A percentile compares a stretch with the other conserved stretches of the same genome.
These are phyloP conservation scores for Parastagonospora avenae DNA, from an alignment of 2,329 filamentous ascomycete species.

Conservation along the genomic window DNA sequence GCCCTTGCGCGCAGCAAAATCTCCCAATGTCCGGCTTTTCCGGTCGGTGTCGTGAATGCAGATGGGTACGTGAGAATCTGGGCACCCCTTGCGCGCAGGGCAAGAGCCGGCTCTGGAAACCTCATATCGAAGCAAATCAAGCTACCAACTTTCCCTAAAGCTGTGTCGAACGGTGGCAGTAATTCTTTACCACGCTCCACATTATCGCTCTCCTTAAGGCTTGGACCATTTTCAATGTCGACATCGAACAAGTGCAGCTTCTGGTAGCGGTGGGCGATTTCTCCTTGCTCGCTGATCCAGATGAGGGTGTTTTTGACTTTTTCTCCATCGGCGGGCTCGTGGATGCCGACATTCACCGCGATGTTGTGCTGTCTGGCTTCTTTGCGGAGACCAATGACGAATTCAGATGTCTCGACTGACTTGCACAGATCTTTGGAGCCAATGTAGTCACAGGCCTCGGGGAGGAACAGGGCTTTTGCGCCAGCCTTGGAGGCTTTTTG, in stretches of 20 bases:
- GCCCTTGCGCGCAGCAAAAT: constrained; percentile 77
- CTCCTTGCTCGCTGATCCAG: constrained; percentile 67
- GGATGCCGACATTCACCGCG: constrained; percentile 84
- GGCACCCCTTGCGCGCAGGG: constrained; percentile 68
- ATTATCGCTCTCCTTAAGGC: constrained; percentile 66
- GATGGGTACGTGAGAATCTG: constrained; percentile 86
- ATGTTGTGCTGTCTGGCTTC: constrained; percentile 68
- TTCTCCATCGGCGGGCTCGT: constrained; percentile 56
- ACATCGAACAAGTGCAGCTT: constrained; percentile 92
- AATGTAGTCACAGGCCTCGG: constrained; percentile 91
- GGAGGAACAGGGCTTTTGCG: constrained; percentile 87
- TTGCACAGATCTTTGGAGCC: constrained; percentile 72
- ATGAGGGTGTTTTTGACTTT: constrained; percentile 68
- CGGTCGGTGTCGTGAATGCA: constrained; percentile 87
- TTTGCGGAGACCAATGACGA: constrained; percentile 75
- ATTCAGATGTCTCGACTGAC: constrained; percentile 68
- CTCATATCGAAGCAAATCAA: constrained; percentile 91
- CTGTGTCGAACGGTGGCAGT: constrained; percentile 71
- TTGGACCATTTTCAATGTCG: constrained; percentile 60
- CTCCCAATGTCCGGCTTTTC: constrained; percentile 80
- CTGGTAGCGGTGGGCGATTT: constrained; percentile 72
- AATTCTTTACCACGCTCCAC: constrained; percentile 65
- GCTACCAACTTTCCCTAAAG: constrained; percentile 75
- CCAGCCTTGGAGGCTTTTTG: constrained; percentile 74
- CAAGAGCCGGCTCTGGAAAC: constrained; percentile 76